Base-by-base conservation (phyloP, 805 yeast genomes). In the Ogataea henricii region DNA sequence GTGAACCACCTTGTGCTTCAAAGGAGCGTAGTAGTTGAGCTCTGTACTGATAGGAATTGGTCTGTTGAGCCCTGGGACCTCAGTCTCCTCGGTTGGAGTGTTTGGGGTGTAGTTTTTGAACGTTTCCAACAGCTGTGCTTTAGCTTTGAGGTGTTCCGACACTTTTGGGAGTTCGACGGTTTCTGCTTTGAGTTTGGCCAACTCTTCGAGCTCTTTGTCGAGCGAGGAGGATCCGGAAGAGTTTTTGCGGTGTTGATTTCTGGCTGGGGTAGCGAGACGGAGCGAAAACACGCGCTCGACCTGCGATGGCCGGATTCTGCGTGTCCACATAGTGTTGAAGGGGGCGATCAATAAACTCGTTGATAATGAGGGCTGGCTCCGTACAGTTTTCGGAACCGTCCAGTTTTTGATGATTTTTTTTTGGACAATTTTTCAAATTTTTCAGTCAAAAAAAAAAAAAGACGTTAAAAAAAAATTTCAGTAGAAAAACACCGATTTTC, bases 21-120 rank as follows among this genome's bases (percentile, higher is more conserved):
- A 61, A 1, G 98, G 97, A 27, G 89, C 87, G 63, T 83, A 84
- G 65, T 88, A 82, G 55, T 87, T 82, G 40, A 92, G 78, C 62
- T 86, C 89, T 2, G 89, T 94, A 62, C 84, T 89, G 46, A 89
- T 69, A n/a, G 98, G 97, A 18, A 87, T 64, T 3, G 96, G 95
- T 34, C 78, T 66, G 18, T 70, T 62, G 3, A 68, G 60, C 4
- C 70, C 71, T 18, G 63, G 65, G 12, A 60, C 50, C 14, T 61
- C 66, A 2, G 60, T 54, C 42, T 70, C 72, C 35, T 64, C 62
- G 2, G 77, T 63, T 9, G 62, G 46, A 2, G 65, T 63, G 51
- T 68, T 61, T 45, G 78, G 79, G 6, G 67, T 54, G 53, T 72
- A 75, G 27, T 56, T 40, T 27, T 55, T 48, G 45, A 65, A 60